These are phyloP conservation scores for Solanum chmielewskii DNA, from an alignment of 257 asterid species.

Conservation along the genomic window DNA sequence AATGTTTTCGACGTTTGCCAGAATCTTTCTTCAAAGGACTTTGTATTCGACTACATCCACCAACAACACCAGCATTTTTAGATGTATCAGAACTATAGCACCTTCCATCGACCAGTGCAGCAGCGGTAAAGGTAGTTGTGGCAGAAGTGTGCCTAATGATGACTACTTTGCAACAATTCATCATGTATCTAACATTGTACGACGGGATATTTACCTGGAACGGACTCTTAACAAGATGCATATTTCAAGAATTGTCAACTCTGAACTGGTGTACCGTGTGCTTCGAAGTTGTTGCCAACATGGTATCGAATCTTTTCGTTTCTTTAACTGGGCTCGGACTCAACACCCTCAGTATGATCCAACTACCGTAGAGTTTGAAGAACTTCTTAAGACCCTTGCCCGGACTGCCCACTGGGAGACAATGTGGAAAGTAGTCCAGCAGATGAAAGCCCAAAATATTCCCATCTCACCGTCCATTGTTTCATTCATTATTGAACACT, in stretches of 20 bases:
- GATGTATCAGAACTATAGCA: slow-evolving; percentile 11
- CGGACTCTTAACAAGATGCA: slow-evolving; percentile 87
- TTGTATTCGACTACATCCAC: not conserved
- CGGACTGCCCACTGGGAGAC: slow-evolving; percentile 81
- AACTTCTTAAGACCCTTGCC: slow-evolving; percentile 77
- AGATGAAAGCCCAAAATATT: slow-evolving; percentile 58
- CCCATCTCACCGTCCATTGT: slow-evolving; percentile 64
- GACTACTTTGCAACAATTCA: slow-evolving; percentile 86
- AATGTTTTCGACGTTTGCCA: not conserved
- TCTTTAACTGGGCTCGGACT: slow-evolving; percentile 88
- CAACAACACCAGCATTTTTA: slow-evolving; percentile 3
- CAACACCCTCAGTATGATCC: slow-evolving; percentile 87
- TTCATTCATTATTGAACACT: slow-evolving; percentile 80
- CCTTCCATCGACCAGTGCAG: slow-evolving; percentile 11
- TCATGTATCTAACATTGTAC: slow-evolving; percentile 88
- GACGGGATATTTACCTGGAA: slow-evolving; percentile 83
- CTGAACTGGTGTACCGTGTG: slow-evolving; percentile 81
- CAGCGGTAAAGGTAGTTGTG: slow-evolving; percentile 11
- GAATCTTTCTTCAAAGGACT: slow-evolving; percentile 20
- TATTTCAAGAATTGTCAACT: slow-evolving; percentile 56
- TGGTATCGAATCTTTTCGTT: slow-evolving; percentile 90
- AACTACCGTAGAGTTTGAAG: slow-evolving; percentile 82
- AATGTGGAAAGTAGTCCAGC: slow-evolving; percentile 93
- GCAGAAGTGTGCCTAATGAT: slow-evolving; percentile 48
- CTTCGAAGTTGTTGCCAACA: slow-evolving; percentile 63